A percentile compares a stretch with the other conserved stretches of the same genome.
These are phyloP conservation scores for Ustilago shanxiensis DNA, from an alignment of 1,284 basidiomycete genomes.

Conservation along the genomic window DNA sequence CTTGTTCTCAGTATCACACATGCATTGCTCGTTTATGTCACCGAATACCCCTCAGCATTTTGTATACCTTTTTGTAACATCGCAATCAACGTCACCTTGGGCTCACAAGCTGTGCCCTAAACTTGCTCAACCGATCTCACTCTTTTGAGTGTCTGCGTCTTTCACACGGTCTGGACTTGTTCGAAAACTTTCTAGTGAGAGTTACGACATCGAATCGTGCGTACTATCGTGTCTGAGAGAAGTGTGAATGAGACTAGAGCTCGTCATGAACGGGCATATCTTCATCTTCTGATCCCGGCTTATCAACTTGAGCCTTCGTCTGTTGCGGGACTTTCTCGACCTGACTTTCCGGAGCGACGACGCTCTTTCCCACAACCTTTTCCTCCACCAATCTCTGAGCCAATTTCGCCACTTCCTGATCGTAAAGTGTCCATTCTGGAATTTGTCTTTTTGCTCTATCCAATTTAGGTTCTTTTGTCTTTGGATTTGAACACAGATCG, in stretches of 20 bases:
- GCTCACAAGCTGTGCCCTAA: not conserved
- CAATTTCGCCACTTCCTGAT: conserved; percentile 72
- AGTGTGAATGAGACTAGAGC: conserved; percentile 5
- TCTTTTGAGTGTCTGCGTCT: not conserved
- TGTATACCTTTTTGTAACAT: not conserved
- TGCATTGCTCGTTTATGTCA: not conserved
- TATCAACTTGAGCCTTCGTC: not conserved
- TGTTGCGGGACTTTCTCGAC: conserved; percentile 8
- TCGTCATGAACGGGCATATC: conserved; percentile 23
- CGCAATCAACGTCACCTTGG: not conserved
- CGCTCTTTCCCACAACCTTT: conserved; percentile 25
- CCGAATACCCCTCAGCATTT: conserved; percentile 3
- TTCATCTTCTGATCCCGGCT: not conserved
- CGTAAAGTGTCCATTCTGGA: conserved; percentile 96
- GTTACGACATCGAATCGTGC: too few relatives aligned
- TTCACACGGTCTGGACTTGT: not conserved
- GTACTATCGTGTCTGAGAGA: not conserved
- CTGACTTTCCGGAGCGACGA: conserved; percentile 40
- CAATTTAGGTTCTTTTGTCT: conserved; percentile 90
- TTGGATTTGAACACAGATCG: conserved; percentile 71
- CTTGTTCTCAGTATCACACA: not conserved
- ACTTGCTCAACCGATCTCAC: not conserved
- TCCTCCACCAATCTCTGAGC: conserved; percentile 61
- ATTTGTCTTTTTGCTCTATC: conserved; percentile 87
- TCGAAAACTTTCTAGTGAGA: not conserved